phyloP scores from a whole-genome alignment of 179 eudicot species.

The Corrigiola litoralis region DNA sequence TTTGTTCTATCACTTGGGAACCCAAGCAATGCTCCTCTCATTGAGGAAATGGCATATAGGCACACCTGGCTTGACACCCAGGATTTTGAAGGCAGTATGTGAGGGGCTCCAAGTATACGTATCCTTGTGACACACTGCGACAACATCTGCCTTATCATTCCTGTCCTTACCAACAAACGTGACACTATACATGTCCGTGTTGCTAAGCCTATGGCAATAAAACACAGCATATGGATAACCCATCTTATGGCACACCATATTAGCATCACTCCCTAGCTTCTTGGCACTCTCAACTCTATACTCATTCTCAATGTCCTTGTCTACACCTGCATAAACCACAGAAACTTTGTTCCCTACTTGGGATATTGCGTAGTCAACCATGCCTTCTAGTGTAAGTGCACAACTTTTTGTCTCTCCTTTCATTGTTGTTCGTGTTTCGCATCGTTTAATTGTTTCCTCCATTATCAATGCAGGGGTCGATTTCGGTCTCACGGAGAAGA shows the following conservation, averaged over 20 bases:
- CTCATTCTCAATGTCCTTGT: neutral
- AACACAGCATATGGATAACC: conserved; percentile 14
- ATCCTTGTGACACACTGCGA: conserved; percentile 15
- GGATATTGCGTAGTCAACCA: conserved; percentile 7
- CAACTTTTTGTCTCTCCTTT: neutral
- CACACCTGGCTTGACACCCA: conserved; percentile 4
- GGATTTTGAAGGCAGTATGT: conserved; percentile 11
- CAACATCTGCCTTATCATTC: neutral
- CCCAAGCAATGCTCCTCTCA: conserved; percentile 1
- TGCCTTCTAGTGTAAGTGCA: conserved; percentile 5
- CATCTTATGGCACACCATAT: conserved; percentile 13
- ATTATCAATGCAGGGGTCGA: neutral
- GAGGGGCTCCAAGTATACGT: conserved; percentile 10
- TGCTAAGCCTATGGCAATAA: conserved; percentile 3
- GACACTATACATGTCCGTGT: conserved; percentile 8
- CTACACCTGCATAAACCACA: neutral
- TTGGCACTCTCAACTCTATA: neutral
- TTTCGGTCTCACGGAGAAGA: neutral
- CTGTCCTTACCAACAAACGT: neutral
- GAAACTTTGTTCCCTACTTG: neutral
- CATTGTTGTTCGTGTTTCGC: conserved; percentile 3
- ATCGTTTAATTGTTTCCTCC: conserved; percentile 4
- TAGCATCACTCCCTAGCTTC: neutral
- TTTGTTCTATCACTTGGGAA: no score
- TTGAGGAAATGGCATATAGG: conserved; percentile 7